Base-by-base conservation (phyloP, 805 yeast species). In the Wickerhamiella brachini region DNA sequence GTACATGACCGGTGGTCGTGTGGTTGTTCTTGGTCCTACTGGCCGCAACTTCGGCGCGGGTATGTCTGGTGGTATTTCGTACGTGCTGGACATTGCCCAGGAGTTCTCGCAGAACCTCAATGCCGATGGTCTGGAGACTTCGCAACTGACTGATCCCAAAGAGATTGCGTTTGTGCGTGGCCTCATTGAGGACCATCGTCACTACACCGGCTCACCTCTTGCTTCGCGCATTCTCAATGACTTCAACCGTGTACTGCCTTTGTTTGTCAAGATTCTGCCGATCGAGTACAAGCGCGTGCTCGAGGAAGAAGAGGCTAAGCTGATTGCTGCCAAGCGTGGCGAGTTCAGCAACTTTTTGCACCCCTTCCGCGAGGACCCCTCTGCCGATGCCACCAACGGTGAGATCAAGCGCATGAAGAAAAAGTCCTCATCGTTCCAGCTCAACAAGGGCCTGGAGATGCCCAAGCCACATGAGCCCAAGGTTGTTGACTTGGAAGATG, bases 1-100 rank as follows among this genome's bases (percentile, higher is more conserved):
- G 71, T 90, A 90, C 72, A 90, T 90, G 98, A 89, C 97, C 60
- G 97, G 98, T 68, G 98, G 98, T 66, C 80, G 97, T 62, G 95
- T 93, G 55, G 87, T 90, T 64, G 88, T 90, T 47, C 77, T 90
- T 59, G 95, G 97, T 46, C 71, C 80, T 53, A 85, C 95, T 61
- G 97, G 95, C 53, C 80, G 97, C 56, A 83, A 88, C 74, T 85
- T 85, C 66, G 96, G 81, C 54, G 95, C 98, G 51, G 98, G 98
- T 74, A 93, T 93, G 84, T 89, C 97, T 61, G 98, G 98, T 71
- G 98, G 98, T 79, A 90, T 93, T 68, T 95, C 96, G 15, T 90
- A 90, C 65, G 97, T 94, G 54, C 75, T 90, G 61, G 95, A 89
- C 62, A 85, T 90, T 74, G 97, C 93, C 49, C 95, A 89, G 65